These are phyloP conservation scores for Sedum album DNA, from an alignment of 164 flowering plant genomes.

Conservation along the genomic window DNA sequence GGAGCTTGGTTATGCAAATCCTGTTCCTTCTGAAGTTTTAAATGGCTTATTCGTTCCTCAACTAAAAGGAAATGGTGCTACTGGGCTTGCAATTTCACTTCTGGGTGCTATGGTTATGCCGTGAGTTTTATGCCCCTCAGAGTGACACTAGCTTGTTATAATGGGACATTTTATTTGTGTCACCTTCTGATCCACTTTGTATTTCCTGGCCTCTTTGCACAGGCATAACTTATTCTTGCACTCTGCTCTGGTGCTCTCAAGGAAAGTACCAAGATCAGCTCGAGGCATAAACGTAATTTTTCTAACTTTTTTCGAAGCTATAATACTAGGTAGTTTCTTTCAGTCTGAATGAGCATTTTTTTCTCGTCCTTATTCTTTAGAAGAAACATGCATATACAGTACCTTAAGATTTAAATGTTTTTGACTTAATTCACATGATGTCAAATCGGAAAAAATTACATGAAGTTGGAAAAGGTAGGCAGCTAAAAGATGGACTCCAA, in stretches of 20 bases:
- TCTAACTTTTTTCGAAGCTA: not conserved
- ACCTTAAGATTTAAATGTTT: no score
- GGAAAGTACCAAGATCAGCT: slow-evolving; percentile 76
- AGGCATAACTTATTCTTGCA: slow-evolving; percentile 95
- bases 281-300: slow-evolving; percentile 56
- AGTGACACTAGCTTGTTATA: not conserved
- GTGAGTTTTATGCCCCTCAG: slow-evolving; percentile 35
- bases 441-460: not conserved
- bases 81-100: slow-evolving; percentile 79
- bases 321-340: slow-evolving; percentile 6
- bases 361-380: not conserved
- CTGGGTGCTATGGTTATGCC: slow-evolving; percentile 98
- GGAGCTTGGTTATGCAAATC: slow-evolving; percentile 84
- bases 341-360: not conserved
- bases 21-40: slow-evolving; percentile 57
- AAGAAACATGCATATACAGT: no score
- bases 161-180: slow-evolving; percentile 2
- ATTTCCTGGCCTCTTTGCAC: slow-evolving; percentile 12
- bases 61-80: slow-evolving; percentile 76
- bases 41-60: slow-evolving; percentile 83
- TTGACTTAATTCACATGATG: no score
- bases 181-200: slow-evolving; percentile 2
- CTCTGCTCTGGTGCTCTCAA: slow-evolving; percentile 86
- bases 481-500: not conserved
- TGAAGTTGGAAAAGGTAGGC: not conserved